These are phyloP conservation scores for Luffa aegyptiaca DNA, from an alignment of 306 rosid species.

Conservation along the genomic window DNA sequence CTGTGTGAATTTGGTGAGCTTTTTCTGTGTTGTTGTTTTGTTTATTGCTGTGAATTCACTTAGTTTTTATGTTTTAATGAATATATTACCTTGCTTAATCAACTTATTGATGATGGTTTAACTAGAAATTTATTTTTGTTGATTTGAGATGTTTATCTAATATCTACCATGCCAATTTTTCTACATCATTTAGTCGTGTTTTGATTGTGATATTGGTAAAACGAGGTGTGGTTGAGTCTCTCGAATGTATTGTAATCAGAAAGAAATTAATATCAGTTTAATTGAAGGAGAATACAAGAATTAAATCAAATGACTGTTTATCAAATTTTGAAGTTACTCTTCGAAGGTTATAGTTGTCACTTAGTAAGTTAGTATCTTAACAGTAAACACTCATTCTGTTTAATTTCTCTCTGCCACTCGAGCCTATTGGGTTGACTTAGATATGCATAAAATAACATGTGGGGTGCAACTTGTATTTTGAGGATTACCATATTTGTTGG, in stretches of 20 bases:
- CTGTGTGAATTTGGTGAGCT: background rate
- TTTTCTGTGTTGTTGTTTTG: background rate
- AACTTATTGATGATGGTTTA: background rate
- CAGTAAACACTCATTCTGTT: background rate
- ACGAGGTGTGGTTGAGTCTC: background rate
- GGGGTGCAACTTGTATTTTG: background rate
- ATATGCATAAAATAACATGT: background rate
- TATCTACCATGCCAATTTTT: background rate
- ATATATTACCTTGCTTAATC: background rate
- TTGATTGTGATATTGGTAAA: background rate
- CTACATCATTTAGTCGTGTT: background rate
- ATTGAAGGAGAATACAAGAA: background rate
- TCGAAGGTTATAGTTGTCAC: background rate
- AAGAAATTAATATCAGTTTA: background rate
- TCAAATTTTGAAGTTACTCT: background rate
- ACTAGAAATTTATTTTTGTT: background rate
- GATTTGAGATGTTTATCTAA: background rate
- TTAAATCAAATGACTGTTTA: background rate
- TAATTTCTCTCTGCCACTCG: background rate
- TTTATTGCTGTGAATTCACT: background rate
- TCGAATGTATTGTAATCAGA: background rate
- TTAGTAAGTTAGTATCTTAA: background rate
- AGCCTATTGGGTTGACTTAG: background rate
- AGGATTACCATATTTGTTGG: background rate
- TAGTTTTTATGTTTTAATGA: background rate